These are phyloP conservation scores for Neonectria punicea DNA, from an alignment of 2,329 filamentous ascomycete genomes.

Conservation along the genomic window DNA sequence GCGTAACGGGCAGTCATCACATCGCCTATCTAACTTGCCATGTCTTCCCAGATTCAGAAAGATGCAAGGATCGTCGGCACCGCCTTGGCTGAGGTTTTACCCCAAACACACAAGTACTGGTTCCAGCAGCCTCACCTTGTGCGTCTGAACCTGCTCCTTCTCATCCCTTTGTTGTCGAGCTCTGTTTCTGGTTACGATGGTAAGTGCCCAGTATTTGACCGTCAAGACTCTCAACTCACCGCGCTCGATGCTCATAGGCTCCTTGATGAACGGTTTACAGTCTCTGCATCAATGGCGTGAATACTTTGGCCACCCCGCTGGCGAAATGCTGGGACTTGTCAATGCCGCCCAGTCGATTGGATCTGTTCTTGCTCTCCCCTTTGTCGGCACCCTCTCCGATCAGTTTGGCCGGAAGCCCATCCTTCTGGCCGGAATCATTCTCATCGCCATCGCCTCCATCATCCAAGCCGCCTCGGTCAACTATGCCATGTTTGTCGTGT, in stretches of 20 bases:
- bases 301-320: constrained; percentile 50
- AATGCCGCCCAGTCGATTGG: constrained; percentile 49
- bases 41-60: constrained; percentile 31
- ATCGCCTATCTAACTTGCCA: constrained; percentile 25
- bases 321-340: constrained; percentile 45
- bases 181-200: constrained; percentile 57
- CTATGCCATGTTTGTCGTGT: constrained; percentile 48
- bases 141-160: constrained; percentile 55
- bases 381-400: constrained; percentile 50
- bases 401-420: constrained; percentile 51
- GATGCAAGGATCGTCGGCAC: constrained; percentile 44
- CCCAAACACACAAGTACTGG: constrained; percentile 54
- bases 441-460: constrained; percentile 49
- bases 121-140: constrained; percentile 56
- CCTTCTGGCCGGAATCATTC: constrained; percentile 47
- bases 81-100: constrained; percentile 48
- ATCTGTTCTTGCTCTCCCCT: constrained; percentile 46
- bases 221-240: constrained; percentile 1
- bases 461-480: constrained; percentile 51
- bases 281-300: constrained; percentile 51
- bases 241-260: constrained; percentile 32
- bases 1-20: neutral
- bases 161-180: constrained; percentile 55
- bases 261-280: constrained; percentile 54
- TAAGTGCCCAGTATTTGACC: constrained; percentile 19